Evolutionary conservation across 2,329 filamentous ascomycete genomes (phyloP).

Genomic region (Macrophomina pseudophaseolina): DNA sequence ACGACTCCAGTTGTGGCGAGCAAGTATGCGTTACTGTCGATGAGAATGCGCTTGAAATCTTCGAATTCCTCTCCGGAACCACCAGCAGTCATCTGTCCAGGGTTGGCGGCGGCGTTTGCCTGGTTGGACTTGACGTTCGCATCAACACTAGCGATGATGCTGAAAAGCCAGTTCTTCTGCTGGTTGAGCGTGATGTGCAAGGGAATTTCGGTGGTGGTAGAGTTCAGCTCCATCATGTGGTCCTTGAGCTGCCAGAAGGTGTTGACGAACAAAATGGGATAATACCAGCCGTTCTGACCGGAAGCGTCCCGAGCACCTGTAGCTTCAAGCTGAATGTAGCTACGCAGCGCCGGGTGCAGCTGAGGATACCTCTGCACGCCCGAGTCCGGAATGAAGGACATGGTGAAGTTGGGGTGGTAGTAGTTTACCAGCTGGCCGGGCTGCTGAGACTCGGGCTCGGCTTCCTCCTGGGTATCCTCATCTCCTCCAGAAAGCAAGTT

Average conservation of each 20-base stretch:
- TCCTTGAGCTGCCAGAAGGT: constrained; percentile 95
- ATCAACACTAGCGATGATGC: constrained; percentile 81
- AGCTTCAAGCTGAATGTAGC: constrained; percentile 79
- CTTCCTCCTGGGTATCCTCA: constrained; percentile 55
- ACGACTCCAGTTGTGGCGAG: constrained; percentile 84
- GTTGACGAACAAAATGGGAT: constrained; percentile 88
- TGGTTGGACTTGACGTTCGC: constrained; percentile 84
- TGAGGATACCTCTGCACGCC: constrained; percentile 70
- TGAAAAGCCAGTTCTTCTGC: constrained; percentile 86
- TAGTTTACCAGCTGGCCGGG: constrained; percentile 75
- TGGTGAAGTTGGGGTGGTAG: constrained; percentile 93
- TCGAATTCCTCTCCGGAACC: constrained; percentile 94
- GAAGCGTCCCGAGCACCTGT: constrained; percentile 81
- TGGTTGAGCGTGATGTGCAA: constrained; percentile 85
- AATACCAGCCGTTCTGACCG: constrained; percentile 92
- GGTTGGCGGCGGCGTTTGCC: constrained; percentile 68
- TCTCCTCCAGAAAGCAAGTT: constrained; percentile 70
- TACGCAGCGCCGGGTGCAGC: constrained; percentile 74
- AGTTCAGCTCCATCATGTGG: constrained; percentile 91
- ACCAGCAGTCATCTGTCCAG: constrained; percentile 72
- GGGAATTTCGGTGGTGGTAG: constrained; percentile 81
- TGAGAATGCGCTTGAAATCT: constrained; percentile 92
- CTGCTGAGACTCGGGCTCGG: constrained; percentile 59
- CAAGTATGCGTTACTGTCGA: constrained; percentile 93
- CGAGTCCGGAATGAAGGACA: constrained; percentile 82